A percentile compares a stretch with the other conserved stretches of the same genome.
Evolutionary conservation across 208 protist species (phyloP).

Genomic region (Leishmania mexicana): DNA sequence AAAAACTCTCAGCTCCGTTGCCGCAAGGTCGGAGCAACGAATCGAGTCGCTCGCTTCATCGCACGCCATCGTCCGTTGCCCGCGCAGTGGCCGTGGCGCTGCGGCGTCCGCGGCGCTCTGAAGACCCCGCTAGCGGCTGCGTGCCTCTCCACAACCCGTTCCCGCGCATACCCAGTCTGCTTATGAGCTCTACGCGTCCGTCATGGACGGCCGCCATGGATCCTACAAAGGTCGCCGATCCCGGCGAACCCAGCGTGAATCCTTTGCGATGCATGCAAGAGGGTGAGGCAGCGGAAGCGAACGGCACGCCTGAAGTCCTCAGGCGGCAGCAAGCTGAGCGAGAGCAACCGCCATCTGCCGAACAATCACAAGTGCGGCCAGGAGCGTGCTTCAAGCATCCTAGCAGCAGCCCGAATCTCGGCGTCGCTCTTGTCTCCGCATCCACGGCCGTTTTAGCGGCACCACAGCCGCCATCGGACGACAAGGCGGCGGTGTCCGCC

Average conservation of each 20-base stretch:
- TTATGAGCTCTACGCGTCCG: not conserved
- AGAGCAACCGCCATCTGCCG: not conserved
- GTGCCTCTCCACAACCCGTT: slow-evolving; percentile 7
- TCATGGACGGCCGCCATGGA: not conserved
- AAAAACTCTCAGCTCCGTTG: not conserved
- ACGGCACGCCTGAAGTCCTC: not conserved
- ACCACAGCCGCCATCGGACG: not conserved
- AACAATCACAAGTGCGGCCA: not conserved
- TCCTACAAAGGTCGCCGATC: not conserved
- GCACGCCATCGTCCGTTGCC: slow-evolving; percentile 13
- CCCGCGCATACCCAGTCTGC: not conserved
- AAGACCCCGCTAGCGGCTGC: not conserved
- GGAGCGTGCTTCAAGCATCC: not conserved
- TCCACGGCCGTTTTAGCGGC: not conserved
- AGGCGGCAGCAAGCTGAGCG: not conserved
- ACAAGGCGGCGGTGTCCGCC: not conserved
- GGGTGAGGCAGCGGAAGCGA: not conserved
- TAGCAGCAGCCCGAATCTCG: not conserved
- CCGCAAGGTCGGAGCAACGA: not conserved
- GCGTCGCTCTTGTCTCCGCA: not conserved
- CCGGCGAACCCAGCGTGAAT: not conserved
- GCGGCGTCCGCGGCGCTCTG: not conserved
- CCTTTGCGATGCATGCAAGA: not conserved
- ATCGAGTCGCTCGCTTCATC: not conserved
- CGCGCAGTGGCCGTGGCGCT: slow-evolving; percentile 2